A percentile compares a stretch with the other conserved stretches of the same genome.
These are phyloP conservation scores for Trichocomaceae sp. DNA, from an alignment of 2,329 filamentous ascomycete genomes.

Conservation along the genomic window DNA sequence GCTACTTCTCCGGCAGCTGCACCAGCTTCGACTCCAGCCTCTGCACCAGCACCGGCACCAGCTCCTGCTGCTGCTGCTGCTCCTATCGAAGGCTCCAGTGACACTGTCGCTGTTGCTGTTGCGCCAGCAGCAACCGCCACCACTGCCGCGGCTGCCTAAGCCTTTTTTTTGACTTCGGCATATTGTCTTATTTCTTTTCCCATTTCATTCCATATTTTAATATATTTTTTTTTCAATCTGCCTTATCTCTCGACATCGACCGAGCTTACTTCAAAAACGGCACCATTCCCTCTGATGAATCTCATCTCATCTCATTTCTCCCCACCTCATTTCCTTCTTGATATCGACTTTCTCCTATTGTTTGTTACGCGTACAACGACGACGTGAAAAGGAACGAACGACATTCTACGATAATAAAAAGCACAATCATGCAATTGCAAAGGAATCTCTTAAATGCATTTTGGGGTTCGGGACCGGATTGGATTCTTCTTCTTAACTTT, in stretches of 20 bases:
- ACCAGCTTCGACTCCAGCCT: slow-evolving; percentile 27
- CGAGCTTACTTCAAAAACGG: slow-evolving; percentile 15
- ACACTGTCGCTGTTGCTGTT: slow-evolving; percentile 31
- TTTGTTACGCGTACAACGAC: slow-evolving; percentile 39
- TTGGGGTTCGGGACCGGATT: slow-evolving; percentile 1
- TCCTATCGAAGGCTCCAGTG: slow-evolving; percentile 27
- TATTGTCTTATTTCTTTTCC: slow-evolving; percentile 13
- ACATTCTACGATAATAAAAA: slow-evolving; percentile 21
- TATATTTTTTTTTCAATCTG: neutral
- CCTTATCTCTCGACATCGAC: slow-evolving; percentile 16
- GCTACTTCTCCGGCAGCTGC: slow-evolving; percentile 39
- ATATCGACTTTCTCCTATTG: slow-evolving; percentile 1
- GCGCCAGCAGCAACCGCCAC: slow-evolving; percentile 27
- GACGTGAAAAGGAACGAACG: slow-evolving; percentile 28
- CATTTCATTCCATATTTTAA: neutral
- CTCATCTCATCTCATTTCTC: neutral
- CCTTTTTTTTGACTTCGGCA: neutral
- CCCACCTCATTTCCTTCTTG: neutral
- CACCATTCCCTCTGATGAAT: slow-evolving; percentile 2
- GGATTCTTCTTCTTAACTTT: neutral
- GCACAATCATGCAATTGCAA: neutral
- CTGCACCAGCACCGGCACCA: slow-evolving; percentile 32
- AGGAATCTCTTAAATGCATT: slow-evolving; percentile 5
- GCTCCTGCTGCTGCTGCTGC: slow-evolving; percentile 21
- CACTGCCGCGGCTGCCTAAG: slow-evolving; percentile 29